Evolutionary conservation across 495 filamentous ascomycete species (phyloP), one percentile per base, ranked within the genome.

Genomic region (Neurospora cerealis): DNA sequence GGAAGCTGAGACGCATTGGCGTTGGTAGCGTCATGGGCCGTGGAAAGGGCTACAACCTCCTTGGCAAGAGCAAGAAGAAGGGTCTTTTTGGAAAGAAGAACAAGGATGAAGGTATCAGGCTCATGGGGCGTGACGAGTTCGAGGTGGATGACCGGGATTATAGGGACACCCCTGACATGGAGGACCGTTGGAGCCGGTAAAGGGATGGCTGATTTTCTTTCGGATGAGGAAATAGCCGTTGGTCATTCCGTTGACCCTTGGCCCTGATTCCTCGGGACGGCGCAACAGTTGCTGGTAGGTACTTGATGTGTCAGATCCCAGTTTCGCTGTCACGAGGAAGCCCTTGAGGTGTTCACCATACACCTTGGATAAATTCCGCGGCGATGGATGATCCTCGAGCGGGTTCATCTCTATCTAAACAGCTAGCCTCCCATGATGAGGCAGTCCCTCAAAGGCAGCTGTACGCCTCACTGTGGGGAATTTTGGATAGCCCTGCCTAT

Each of bases 1-100:
- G 82, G 37, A 78, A 78, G 40, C 44, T 74, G 10, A 78, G 85
- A 34, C 60, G 77, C 37, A 81, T 86, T 70, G 79, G 75, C 0
- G 70, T 86, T 11, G 83, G 81, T 69, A 82, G 79, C 46, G 76
- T 85, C 73, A 83, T 85, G 82, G 77, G 81, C 39, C 82, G 81
- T 66, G 71, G 78, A n/a, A 72, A 78, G 39, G 42, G 79, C 62
- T 79, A 80, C 71, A 79, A 81, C 75, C 81, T 78, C 73, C 73
- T 77, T 11, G 72, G 80, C 71, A 80, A 83, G 80, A 78, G 76
- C 73, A 73, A 80, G 46, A 74, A 76, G 41, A 74, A 79, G 69
- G 77, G 78, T 21, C 62, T 82, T 73, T 74, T 80, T 1, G 73
- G 76, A 2, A 73, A 76, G 38, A 75, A 74, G 48, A 71, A 76